Base-by-base conservation (phyloP, 2,329 filamentous ascomycete species). In the Hypoxylon sp. region DNA sequence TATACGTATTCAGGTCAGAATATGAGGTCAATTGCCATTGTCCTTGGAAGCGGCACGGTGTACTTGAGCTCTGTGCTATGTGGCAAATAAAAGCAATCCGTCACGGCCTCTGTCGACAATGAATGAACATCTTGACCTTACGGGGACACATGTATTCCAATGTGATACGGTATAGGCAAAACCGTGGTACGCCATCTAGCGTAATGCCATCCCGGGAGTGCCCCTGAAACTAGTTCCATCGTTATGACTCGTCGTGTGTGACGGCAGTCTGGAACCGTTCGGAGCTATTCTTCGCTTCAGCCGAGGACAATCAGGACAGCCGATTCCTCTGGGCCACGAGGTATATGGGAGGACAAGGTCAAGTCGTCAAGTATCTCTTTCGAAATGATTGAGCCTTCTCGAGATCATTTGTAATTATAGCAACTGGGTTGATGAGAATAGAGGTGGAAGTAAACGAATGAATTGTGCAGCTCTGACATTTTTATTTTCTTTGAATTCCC, bases 221-320 rank as follows among this genome's bases (percentile, higher is more conserved):
- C 69, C 69, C 67, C 69, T 71, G 69, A 67, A 48, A 64, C 67
- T 68, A 69, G 65, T 61, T 62, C 61, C 57, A 64, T 59, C 44
- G 55, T 50, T 68, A 68, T 71, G 71, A 67, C 69, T 70, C 65
- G 65, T 65, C 18, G 50, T 58, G 45, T 66, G 59, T 69, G 61
- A 65, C 62, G 61, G 56, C 53, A 64, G 40, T 64, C 64, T 68
- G 30, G 57, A 56, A 65, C 59, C 66, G 70, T 61, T 70, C 67
- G 60, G 64, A 64, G 67, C 60, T 61, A 68, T 65, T 67, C 38
- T 67, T 57, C n/a, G 42, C 57, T 49, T 67, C 64, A 67, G 26
- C 56, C 49, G 16, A 59, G 46, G 58, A 63, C 50, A 53, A 22
- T 53, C 33, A 57, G 58, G 42, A 48, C 57, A 55, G 33, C 49